Evolutionary conservation across 129 eudicot genomes (phyloP).

Genomic region (Flaveria sonorensis): DNA sequence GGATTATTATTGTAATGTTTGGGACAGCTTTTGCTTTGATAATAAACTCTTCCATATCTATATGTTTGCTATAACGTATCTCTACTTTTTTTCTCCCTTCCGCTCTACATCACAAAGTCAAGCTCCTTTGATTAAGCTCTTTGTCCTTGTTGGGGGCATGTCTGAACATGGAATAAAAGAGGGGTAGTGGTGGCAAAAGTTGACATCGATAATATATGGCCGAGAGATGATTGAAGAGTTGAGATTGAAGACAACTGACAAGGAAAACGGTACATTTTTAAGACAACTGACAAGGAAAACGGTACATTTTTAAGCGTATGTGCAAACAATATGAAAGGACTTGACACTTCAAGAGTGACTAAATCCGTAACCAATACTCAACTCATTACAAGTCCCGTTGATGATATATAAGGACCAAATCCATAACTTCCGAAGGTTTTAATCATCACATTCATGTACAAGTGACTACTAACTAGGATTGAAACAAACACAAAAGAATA

Average conservation of each 20-base stretch:
- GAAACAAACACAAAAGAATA: slow-evolving; percentile 13
- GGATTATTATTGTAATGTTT: no score
- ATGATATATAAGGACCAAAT: neutral
- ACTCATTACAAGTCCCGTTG: neutral
- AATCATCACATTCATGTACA: slow-evolving; percentile 20
- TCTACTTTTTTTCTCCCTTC: no score
- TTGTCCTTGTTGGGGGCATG: neutral
- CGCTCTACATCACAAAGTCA: neutral
- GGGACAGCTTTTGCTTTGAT: no score
- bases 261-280: neutral
- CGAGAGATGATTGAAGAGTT: neutral
- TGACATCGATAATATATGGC: neutral
- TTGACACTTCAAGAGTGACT: neutral
- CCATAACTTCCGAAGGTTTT: neutral
- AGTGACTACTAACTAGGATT: neutral
- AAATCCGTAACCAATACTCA: neutral
- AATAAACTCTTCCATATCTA: no score
- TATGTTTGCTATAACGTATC: no score
- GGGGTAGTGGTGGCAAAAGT: neutral
- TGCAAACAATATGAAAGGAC: neutral
- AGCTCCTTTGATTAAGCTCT: neutral
- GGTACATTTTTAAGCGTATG: neutral
- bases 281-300: neutral
- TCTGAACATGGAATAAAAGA: neutral
- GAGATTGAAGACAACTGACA: neutral